phyloP scores from a whole-genome alignment of 257 asterid genomes.

The Solanum bulbocastanum region DNA sequence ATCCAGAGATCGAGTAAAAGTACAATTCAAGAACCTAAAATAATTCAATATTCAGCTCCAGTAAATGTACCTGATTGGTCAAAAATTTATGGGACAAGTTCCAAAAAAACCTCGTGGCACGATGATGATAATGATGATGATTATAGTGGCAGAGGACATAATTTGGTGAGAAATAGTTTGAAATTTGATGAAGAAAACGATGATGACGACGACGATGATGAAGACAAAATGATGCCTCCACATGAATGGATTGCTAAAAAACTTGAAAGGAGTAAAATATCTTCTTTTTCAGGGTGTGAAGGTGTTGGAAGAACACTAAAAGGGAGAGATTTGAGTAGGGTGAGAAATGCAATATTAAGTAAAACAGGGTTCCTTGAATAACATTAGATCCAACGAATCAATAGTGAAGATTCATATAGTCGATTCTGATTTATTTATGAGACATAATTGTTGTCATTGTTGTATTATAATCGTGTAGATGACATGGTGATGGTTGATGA shows the following conservation, averaged over 20 bases:
- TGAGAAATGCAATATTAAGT: conserved; percentile 48
- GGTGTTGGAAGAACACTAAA: conserved; percentile 65
- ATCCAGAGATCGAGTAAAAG: conserved; percentile 21
- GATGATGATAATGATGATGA: neutral
- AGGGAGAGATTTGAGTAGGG: conserved; percentile 56
- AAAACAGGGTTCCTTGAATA: conserved; percentile 68
- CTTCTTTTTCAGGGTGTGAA: conserved; percentile 56
- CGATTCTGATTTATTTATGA: neutral
- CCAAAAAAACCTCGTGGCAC: neutral
- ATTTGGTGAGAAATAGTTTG: conserved; percentile 3
- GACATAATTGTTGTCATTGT: neutral
- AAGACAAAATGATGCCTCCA: conserved; percentile 31
- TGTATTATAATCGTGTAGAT: neutral
- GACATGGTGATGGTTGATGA: neutral
- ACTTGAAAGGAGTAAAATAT: conserved; percentile 17
- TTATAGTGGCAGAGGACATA: neutral
- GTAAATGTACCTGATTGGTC: conserved; percentile 46
- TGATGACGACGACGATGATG: conserved; percentile 11
- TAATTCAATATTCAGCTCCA: neutral
- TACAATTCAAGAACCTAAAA: conserved; percentile 19
- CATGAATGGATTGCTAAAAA: conserved; percentile 50
- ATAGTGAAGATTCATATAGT: neutral
- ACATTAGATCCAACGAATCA: neutral
- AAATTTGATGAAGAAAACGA: conserved; percentile 29
- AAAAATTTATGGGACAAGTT: conserved; percentile 30